Percentiles rank a stretch among this genome's conserved stretches.
These are phyloP conservation scores for Glonium stellatum DNA, from an alignment of 495 filamentous ascomycete genomes.

Conservation along the genomic window DNA sequence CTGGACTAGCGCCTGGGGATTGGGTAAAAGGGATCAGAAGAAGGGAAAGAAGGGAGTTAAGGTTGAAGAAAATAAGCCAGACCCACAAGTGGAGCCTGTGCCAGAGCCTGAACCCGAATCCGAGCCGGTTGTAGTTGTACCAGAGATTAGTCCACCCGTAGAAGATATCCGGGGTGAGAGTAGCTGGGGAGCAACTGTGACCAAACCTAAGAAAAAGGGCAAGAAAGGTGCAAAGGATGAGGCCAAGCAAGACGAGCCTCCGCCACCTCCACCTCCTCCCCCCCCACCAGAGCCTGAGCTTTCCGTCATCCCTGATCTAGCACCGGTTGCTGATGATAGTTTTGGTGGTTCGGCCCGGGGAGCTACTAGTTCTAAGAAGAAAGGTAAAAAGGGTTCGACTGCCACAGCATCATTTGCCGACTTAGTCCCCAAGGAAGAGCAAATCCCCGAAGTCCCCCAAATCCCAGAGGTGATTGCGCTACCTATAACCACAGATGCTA, in stretches of 20 bases:
- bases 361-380: slow-evolving; percentile 18
- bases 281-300: slow-evolving; percentile 13
- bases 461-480: slow-evolving; percentile 10
- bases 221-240: slow-evolving; percentile 23
- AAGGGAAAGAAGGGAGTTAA: slow-evolving; percentile 1
- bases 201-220: neutral
- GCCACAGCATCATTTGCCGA: slow-evolving; percentile 20
- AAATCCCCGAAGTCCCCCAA: slow-evolving; percentile 10
- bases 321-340: slow-evolving; percentile 31
- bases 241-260: slow-evolving; percentile 21
- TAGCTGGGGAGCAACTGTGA: neutral
- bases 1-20: neutral
- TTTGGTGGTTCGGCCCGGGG: neutral
- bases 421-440: slow-evolving; percentile 11
- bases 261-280: slow-evolving; percentile 13
- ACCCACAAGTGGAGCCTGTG: neutral
- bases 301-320: slow-evolving; percentile 28
- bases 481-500: neutral
- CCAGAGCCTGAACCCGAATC: neutral
- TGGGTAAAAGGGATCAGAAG: neutral
- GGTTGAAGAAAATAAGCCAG: neutral
- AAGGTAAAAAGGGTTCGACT: slow-evolving; percentile 27
- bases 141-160: neutral
- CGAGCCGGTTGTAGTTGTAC: neutral
- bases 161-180: neutral